Conservation (phyloP, 148 eudicot genomes). For the Cornus controversa region DNA sequence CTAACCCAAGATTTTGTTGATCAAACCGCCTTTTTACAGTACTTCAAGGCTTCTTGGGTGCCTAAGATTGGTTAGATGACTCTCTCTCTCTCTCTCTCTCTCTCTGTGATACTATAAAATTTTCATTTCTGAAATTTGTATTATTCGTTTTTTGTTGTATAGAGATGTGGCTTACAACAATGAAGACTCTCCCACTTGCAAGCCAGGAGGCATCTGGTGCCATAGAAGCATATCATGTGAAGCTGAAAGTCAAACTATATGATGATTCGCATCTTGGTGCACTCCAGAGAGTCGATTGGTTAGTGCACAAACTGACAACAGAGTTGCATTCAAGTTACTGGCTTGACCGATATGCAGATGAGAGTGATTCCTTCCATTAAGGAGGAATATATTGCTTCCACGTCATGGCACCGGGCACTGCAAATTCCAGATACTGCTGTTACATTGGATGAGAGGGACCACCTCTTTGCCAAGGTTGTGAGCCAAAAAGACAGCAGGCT, state of each 20-base stretch:
- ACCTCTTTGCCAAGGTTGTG: conserved; percentile 53
- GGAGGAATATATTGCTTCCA: conserved; percentile 79
- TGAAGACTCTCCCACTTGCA: conserved; percentile 75
- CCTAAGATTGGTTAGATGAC: conserved; percentile 73
- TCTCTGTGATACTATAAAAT: not conserved
- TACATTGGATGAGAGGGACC: conserved; percentile 44
- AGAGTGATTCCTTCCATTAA: conserved; percentile 80
- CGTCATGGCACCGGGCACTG: conserved; percentile 84
- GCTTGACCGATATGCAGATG: conserved; percentile 91
- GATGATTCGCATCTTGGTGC: conserved; percentile 85
- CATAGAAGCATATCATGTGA: conserved; percentile 92
- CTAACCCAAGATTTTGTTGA: conserved; percentile 63
- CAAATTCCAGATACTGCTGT: conserved; percentile 71
- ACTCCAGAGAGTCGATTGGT: conserved; percentile 88
- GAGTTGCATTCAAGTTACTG: conserved; percentile 90
- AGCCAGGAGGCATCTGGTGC: conserved; percentile 95
- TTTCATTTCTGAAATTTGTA: not conserved
- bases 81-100: too few relatives aligned
- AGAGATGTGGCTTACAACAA: conserved; percentile 89
- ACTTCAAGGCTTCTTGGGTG: conserved; percentile 80
- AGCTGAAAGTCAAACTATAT: conserved; percentile 68
- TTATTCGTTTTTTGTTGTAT: conserved; percentile 12
- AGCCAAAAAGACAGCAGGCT: conserved; percentile 57
- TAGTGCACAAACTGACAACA: conserved; percentile 81
- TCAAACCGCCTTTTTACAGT: conserved; percentile 76